A percentile compares a stretch with the other conserved stretches of the same genome.
Evolutionary conservation across 129 eudicot genomes (phyloP).

Genomic region (Saussurea involucrata): DNA sequence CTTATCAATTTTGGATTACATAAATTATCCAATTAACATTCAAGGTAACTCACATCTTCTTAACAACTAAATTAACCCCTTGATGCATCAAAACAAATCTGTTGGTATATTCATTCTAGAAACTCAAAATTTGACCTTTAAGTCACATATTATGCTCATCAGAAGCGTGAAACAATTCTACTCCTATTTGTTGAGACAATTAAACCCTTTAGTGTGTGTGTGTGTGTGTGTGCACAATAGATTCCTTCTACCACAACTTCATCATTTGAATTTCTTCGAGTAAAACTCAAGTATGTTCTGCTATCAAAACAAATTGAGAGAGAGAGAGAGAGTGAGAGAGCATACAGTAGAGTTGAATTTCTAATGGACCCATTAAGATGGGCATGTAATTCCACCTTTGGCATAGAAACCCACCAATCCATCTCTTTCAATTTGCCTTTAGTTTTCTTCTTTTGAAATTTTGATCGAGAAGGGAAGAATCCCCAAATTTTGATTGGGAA

Average conservation of each 20-base stretch:
- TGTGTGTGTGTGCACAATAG: not conserved
- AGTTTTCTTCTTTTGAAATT: not conserved
- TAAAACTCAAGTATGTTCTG: not conserved
- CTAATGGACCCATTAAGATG: constrained; percentile 95
- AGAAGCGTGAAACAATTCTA: not conserved
- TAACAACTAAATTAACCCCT: not conserved
- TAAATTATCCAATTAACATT: not conserved
- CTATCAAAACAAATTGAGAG: not conserved
- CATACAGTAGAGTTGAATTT: constrained; percentile 78
- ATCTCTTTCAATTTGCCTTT: constrained; percentile 26
- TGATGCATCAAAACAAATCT: not conserved
- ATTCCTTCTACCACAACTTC: not conserved
- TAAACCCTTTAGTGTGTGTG: not conserved
- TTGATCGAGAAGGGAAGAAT: not conserved
- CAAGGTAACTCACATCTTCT: not conserved
- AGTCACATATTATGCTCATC: not conserved
- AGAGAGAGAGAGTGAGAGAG: constrained; percentile 7
- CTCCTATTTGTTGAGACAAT: not conserved
- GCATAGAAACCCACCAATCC: constrained; percentile 68
- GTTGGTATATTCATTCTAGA: not conserved
- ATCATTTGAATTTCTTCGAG: constrained; percentile 1
- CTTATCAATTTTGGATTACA: not conserved
- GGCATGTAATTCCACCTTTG: constrained; percentile 92
- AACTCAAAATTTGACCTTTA: not conserved
- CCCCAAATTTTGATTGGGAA: constrained; percentile 7